Percentiles rank a stretch among this genome's conserved stretches.
Conservation (phyloP, 192 early-diverging fungal genomes). For the Gamsiella multidivaricata region DNA sequence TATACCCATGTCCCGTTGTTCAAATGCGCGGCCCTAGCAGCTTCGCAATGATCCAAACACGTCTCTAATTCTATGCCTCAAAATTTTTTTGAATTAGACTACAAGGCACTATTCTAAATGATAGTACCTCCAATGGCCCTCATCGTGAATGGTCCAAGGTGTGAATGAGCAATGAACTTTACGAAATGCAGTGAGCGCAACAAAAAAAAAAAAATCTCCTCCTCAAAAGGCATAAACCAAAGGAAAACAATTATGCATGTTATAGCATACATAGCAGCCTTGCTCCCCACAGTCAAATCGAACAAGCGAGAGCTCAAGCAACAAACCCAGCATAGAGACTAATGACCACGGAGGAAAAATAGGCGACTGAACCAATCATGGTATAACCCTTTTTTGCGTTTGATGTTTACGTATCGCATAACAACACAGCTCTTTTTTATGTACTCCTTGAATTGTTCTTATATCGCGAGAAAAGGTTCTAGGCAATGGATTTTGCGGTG, state of each 20-base stretch:
- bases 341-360: neutral
- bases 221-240: neutral
- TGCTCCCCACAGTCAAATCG: neutral
- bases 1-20: neutral
- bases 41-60: conserved; percentile 6
- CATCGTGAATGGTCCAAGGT: neutral
- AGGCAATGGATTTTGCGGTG: neutral
- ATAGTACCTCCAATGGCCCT: neutral
- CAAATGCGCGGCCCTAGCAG: neutral
- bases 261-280: neutral
- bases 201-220: neutral
- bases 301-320: too few species aligned
- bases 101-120: neutral
- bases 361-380: conserved; percentile 3
- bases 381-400: neutral
- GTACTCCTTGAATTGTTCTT: neutral
- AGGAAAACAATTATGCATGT: neutral
- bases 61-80: neutral
- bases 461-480: neutral
- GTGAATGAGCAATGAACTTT: neutral
- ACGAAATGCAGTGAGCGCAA: neutral
- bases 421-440: conserved; percentile 3
- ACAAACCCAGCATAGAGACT: neutral
- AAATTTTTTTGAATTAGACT: neutral
- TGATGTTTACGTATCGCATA: neutral